Evolutionary conservation across 768 basidiomycete genomes (phyloP), one percentile per base, ranked within the genome.

Genomic region (Tulasnella sp.): DNA sequence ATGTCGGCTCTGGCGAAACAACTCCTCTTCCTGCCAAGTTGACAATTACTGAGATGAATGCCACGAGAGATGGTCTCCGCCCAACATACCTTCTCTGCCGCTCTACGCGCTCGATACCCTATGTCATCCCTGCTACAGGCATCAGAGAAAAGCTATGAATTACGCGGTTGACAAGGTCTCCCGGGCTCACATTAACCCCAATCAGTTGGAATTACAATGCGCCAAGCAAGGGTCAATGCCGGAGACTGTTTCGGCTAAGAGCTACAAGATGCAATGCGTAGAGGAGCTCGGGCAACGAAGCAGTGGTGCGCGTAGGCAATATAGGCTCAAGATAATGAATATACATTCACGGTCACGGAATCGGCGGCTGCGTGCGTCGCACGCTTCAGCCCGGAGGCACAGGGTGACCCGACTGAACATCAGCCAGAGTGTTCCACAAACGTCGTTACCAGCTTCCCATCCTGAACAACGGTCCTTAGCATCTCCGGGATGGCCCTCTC

Each of bases 401-500:
- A 38, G 7, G 15, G 34, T 7, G 15, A 38, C 34, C 34, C 15
- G 38, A 42, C 27, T 19, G 12, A 60, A 24, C 12, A 17, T 60
- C 64, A 75, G 9, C 72, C 76, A 24, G 72, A 66, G 66, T 98
- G 94, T 70, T 98, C 92, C 8, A 98, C 87, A 25, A 96, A 80
- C 11, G 75, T 83, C 17, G 94, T 97, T 38, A 92, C 79, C 60
- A 98, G 73, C 71, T 87, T 94, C 10, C 94, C 93, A 62, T 78
- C 73, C 67, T 80, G 73, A 25, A 99, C 75, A 34, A 82, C 78
- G 19, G 88, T 89, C 77, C 81, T 90, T 71, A 99, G 76, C 89
- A 96, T 98, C 73, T 99, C 96, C 0, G 96, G 94, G 19, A 99
- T 74, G 0, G 94, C 78, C 63, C 83, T 82, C 70, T 99, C 96